Base-by-base conservation (phyloP, 805 yeast genomes). In the Myxozyma vanderwaltii region DNA sequence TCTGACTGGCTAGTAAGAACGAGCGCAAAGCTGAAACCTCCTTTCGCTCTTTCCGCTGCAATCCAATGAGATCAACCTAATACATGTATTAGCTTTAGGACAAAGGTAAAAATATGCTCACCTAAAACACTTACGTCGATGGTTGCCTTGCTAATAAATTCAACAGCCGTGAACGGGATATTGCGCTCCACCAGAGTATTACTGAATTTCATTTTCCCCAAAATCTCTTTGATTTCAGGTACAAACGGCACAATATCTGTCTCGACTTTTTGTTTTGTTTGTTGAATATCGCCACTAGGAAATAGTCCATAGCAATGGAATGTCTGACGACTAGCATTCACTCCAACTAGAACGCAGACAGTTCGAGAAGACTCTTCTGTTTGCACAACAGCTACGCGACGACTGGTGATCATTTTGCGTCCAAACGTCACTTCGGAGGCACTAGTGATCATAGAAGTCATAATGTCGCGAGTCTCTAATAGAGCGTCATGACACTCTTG, bases 371-470 rank as follows among this genome's bases (percentile, higher is more conserved):
- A 50, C 19, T 62, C 61, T 23, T 57, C 57, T 3, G 59, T 51
- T 23, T 64, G 65, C 29, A 63, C 54, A 21, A 63, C 60, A 15
- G 65, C 65, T 5, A 63, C 39, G 17, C 67, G 45, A n/a, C 54
- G 49, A 12, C 36, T 40, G 1, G 73, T 76, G 52, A 88, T 72
- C 19, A 78, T 72, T 35, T 77, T 76, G 55, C 81, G 77, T n/a
- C 81, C 73, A 1, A 77, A 68, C 7, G 59, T 10, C 50, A 80
- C 75, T 44, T 76, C 76, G 41, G 79, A 72, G n/a, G 82, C 69
- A 48, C 80, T 82, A 4, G 68, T 67, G 44, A 85, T 76, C 52
- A 88, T 75, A 17, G 77, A 71, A 0, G 76, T 74, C 53, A 81
- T 80, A 5, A 77, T 54, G 1, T 72, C 69, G 62, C 78, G 79